These are phyloP conservation scores for Metarhizium humberi DNA, from an alignment of 2,329 filamentous ascomycete genomes.

Conservation along the genomic window DNA sequence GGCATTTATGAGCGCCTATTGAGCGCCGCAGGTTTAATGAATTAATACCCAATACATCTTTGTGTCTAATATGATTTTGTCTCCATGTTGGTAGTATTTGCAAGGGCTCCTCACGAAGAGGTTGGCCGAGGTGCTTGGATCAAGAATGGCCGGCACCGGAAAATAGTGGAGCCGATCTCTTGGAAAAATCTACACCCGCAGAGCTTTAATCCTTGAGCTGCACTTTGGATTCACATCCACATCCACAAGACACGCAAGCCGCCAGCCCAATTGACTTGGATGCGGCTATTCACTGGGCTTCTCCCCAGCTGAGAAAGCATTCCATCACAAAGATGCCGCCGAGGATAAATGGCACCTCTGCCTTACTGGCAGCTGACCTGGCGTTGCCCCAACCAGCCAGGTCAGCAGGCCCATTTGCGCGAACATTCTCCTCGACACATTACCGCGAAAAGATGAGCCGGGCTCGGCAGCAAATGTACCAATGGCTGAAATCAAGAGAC, in stretches of 20 bases:
- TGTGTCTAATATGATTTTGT: neutral
- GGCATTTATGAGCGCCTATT: neutral
- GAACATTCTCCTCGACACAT: conserved; percentile 31
- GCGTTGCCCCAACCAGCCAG: conserved; percentile 2
- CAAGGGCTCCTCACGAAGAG: no score
- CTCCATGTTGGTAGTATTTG: no score
- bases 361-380: conserved; percentile 15
- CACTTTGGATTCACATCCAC: neutral
- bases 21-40: neutral
- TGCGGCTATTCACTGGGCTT: neutral
- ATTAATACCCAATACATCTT: neutral
- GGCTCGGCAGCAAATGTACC: conserved; percentile 26
- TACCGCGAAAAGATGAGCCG: conserved; percentile 27
- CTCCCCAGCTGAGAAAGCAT: neutral
- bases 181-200: neutral
- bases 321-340: conserved; percentile 5
- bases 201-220: neutral
- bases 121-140: no score
- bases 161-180: conserved; percentile 1
- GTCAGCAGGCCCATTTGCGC: conserved; percentile 10
- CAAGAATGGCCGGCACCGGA: conserved; percentile 1
- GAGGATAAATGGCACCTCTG: conserved; percentile 16
- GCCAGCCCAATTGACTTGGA: neutral
- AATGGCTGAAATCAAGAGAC: conserved; percentile 24
- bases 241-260: neutral